These are phyloP conservation scores for Podospora comata DNA, from an alignment of 495 filamentous ascomycete genomes.

Conservation along the genomic window DNA sequence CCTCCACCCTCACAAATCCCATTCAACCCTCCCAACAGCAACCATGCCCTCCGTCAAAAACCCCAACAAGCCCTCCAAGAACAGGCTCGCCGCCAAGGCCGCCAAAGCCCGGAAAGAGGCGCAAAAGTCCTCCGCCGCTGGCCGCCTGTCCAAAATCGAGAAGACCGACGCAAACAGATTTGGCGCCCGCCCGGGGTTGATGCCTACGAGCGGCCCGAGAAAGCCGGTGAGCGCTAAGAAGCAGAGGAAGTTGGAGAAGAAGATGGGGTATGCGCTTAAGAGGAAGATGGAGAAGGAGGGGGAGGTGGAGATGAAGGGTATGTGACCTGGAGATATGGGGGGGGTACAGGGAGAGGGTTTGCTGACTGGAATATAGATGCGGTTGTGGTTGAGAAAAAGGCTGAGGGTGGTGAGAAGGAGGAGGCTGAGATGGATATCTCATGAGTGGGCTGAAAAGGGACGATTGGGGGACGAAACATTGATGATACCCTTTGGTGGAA, in stretches of 20 bases:
- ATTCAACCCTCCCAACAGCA: background rate
- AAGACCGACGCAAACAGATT: slow-evolving; percentile 32
- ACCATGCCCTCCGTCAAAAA: slow-evolving; percentile 46
- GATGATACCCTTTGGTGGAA: background rate
- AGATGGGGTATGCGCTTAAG: slow-evolving; percentile 39
- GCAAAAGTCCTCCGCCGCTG: slow-evolving; percentile 26
- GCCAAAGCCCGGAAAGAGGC: slow-evolving; percentile 31
- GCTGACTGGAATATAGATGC: background rate
- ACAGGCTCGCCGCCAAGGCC: slow-evolving; percentile 38
- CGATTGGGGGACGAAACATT: background rate
- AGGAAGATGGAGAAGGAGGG: slow-evolving; percentile 41
- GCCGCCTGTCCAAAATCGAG: slow-evolving; percentile 25
- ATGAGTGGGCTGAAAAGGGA: background rate
- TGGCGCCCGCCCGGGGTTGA: slow-evolving; percentile 39
- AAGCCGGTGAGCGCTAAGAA: slow-evolving; percentile 41
- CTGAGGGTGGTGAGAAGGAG: slow-evolving; percentile 5
- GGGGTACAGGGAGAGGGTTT: too few relatives aligned
- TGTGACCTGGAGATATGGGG: slow-evolving; percentile 17
- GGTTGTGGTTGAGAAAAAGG: background rate
- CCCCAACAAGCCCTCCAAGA: slow-evolving; percentile 45
- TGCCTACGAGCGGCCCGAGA: slow-evolving; percentile 45
- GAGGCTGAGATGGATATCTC: slow-evolving; percentile 25
- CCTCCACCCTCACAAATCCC: background rate
- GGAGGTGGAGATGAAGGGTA: slow-evolving; percentile 43
- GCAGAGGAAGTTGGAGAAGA: slow-evolving; percentile 43